Percentiles rank a stretch among this genome's conserved stretches.
Evolutionary conservation across 129 eudicot species (phyloP).

Genomic region (Lactuca saligna): DNA sequence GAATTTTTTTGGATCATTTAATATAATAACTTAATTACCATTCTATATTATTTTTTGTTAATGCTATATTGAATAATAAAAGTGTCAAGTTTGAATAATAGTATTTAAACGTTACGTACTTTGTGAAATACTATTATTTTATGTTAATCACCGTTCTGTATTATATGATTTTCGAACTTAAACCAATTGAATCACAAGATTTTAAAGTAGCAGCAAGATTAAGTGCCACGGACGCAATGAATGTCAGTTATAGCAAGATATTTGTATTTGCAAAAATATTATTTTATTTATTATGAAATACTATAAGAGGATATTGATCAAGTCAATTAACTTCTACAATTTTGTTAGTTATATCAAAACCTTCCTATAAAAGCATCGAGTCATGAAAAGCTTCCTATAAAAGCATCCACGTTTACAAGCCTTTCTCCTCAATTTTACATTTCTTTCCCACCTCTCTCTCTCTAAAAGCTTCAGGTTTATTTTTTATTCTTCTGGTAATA

Average conservation of each 20-base stretch:
- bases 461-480: neutral
- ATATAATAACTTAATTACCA: too few species aligned
- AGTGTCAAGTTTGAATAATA: too few species aligned
- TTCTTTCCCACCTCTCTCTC: slow-evolving; percentile 10
- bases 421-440: slow-evolving; percentile 13
- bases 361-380: slow-evolving; percentile 34
- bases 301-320: neutral
- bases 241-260: neutral
- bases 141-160: neutral
- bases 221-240: neutral
- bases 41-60: too few species aligned
- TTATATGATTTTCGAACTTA: neutral
- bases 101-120: neutral
- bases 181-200: neutral
- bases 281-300: neutral
- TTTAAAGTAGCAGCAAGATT: neutral
- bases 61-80: too few species aligned
- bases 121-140: neutral
- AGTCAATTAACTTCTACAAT: slow-evolving; percentile 25
- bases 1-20: neutral
- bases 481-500: slow-evolving; percentile 12
- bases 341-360: slow-evolving; percentile 19
- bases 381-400: slow-evolving; percentile 33
- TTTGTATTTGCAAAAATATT: neutral
- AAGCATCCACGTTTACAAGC: slow-evolving; percentile 8